Conservation (phyloP, 176 grass and related monocot species). For the Juncus effusus region DNA sequence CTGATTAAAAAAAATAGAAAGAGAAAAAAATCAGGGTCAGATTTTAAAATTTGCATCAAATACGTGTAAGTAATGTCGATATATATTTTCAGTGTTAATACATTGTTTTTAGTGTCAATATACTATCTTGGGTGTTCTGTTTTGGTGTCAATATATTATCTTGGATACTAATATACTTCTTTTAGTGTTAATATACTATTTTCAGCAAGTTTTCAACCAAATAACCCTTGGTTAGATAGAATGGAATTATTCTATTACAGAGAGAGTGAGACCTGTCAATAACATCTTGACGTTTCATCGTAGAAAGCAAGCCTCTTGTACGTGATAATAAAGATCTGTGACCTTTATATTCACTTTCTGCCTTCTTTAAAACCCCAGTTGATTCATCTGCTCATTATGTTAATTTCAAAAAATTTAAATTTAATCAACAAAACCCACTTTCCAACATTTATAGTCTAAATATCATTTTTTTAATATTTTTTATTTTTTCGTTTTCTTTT, state of each 20-base stretch:
- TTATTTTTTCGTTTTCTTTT: too few species aligned
- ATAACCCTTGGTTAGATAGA: not conserved
- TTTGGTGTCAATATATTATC: too few species aligned
- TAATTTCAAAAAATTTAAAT: not conserved
- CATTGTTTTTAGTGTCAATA: too few species aligned
- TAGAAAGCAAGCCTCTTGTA: slow-evolving; percentile 68
- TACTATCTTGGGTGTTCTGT: too few species aligned
- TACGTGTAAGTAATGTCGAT: not conserved
- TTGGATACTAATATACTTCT: too few species aligned
- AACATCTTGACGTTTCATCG: slow-evolving; percentile 78
- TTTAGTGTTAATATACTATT: too few species aligned
- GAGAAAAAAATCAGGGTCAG: too few species aligned
- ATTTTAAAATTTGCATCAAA: too few species aligned
- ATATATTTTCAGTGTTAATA: not conserved
- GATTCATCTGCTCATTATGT: slow-evolving; percentile 65
- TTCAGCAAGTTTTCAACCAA: too few species aligned
- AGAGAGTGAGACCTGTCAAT: slow-evolving; percentile 55
- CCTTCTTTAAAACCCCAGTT: slow-evolving; percentile 53
- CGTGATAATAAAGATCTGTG: slow-evolving; percentile 76
- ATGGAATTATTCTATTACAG: not conserved
- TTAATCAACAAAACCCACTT: slow-evolving; percentile 1
- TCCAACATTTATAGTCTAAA: not conserved
- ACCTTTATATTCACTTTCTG: slow-evolving; percentile 89
- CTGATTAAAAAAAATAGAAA: slow-evolving; percentile 36
- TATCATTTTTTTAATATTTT: too few species aligned